These are phyloP conservation scores for Porcisia hertigi DNA, from an alignment of 208 protist genomes.

Conservation along the genomic window DNA sequence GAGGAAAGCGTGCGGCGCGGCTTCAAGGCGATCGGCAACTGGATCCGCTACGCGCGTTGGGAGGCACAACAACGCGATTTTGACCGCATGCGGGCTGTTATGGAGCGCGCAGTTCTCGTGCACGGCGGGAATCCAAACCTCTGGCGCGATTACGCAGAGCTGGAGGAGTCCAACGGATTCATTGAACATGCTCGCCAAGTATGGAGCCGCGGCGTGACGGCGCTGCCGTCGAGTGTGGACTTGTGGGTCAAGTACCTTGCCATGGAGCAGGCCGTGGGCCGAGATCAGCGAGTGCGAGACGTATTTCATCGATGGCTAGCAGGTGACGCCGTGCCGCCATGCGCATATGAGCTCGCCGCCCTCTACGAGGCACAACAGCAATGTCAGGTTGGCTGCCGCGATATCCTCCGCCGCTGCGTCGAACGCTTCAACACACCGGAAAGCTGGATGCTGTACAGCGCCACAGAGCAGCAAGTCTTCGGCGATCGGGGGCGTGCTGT, in stretches of 20 bases:
- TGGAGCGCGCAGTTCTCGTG: constrained; percentile 93
- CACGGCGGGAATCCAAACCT: constrained; percentile 90
- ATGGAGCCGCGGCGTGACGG: constrained; percentile 95
- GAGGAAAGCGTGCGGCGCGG: constrained; percentile 94
- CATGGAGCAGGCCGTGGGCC: constrained; percentile 97
- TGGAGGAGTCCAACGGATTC: constrained; percentile 97
- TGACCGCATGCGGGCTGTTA: constrained; percentile 93
- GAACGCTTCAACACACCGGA: constrained; percentile 58
- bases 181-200: constrained; percentile 98
- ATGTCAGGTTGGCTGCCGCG: constrained; percentile 44
- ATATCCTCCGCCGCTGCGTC: constrained; percentile 72
- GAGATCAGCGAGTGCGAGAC: constrained; percentile 79
- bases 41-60: constrained; percentile 97
- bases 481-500: constrained; percentile 46
- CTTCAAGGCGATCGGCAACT: constrained; percentile 79
- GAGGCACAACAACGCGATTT: constrained; percentile 97
- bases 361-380: constrained; percentile 87
- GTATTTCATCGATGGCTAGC: constrained; percentile 97
- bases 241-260: constrained; percentile 97
- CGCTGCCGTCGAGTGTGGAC: constrained; percentile 94
- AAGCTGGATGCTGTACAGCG: constrained; percentile 89
- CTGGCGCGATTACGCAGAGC: constrained; percentile 98
- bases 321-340: constrained; percentile 41
- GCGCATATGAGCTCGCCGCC: constrained; percentile 94
- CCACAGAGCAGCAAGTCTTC: constrained; percentile 84